Base-by-base conservation (phyloP, 1,284 basidiomycete genomes). In the Leccinum variabile region DNA sequence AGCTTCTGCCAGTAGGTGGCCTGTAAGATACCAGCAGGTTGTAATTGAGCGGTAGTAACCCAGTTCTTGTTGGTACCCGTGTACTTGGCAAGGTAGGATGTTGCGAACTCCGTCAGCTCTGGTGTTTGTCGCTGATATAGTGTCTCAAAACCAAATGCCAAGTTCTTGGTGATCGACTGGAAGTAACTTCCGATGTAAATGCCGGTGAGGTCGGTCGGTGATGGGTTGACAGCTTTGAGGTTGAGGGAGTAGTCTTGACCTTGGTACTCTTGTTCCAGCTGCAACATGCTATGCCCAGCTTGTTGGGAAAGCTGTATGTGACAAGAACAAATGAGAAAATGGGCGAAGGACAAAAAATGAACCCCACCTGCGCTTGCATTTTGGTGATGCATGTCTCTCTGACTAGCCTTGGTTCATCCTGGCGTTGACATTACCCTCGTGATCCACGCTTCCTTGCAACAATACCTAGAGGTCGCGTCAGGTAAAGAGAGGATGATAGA, bases 1-100 rank as follows among this genome's bases (percentile, higher is more conserved):
- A 99, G 80, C 75, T 93, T 93, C 69, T 98, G 96, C 92, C 94
- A 98, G 80, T 99, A 99, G 14, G 95, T 97, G 52, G 95, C 87
- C 77, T 96, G 92, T 41, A 98, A 72, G 59, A 96, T 85, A 44
- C 97, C 96, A 50, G 86, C 82, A n/a, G 89, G 84, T 76, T 97
- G 94, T 39, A 97, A 70, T 74, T 96, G 94, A 9, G 94, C 91
- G 5, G 96, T 98, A 33, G 94, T 95, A 71, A 97, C 96, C 94
- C 94, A 96, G 71, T 83, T 88, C 77, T 83, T 89, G 73, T 87
- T 83, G 33, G 82, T 77, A 66, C 86, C 80, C 0, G 90, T 93
- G 76, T 89, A 90, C 80, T 97, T 98, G 68, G 92, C 89, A 62
- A 98, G 84, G 79, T 95, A 98, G 46, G 94, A 94, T 2, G 92